Evolutionary conservation across 2,329 filamentous ascomycete species (phyloP).

Genomic region (Gyromitra esculenta): DNA sequence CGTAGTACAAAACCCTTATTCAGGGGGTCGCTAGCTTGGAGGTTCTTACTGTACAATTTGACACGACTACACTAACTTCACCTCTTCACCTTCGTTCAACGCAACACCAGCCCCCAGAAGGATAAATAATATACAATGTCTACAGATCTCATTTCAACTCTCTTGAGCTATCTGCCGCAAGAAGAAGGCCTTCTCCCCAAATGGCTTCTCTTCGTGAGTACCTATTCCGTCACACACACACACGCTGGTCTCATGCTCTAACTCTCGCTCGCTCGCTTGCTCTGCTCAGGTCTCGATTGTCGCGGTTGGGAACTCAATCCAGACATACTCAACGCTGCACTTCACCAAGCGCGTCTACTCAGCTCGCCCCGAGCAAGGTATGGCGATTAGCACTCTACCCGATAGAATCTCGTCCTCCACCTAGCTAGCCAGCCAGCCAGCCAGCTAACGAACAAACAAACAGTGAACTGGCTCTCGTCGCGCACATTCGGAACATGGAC

Average conservation of each 20-base stretch:
- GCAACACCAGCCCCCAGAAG: slow-evolving; percentile 8
- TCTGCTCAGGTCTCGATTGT: slow-evolving; percentile 76
- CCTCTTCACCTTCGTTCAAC: not conserved
- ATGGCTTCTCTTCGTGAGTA: slow-evolving; percentile 56
- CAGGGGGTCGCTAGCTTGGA: slow-evolving; percentile 5
- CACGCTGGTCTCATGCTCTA: not conserved
- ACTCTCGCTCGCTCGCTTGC: not conserved
- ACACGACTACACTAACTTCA: slow-evolving; percentile 18
- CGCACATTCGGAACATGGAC: slow-evolving; percentile 91
- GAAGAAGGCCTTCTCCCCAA: slow-evolving; percentile 55
- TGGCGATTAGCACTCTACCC: not conserved
- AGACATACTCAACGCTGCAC: slow-evolving; percentile 80
- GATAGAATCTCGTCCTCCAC: not conserved
- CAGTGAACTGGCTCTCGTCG: slow-evolving; percentile 76
- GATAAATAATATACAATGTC: slow-evolving; percentile 8
- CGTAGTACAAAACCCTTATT: slow-evolving; percentile 11
- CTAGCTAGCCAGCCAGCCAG: not conserved
- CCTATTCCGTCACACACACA: not conserved
- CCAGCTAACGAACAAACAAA: slow-evolving; percentile 30
- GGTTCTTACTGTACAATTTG: slow-evolving; percentile 12
- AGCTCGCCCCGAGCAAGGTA: slow-evolving; percentile 60
- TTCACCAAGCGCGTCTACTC: slow-evolving; percentile 91
- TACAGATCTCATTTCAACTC: slow-evolving; percentile 34
- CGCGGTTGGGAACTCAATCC: slow-evolving; percentile 83
- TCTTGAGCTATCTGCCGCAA: slow-evolving; percentile 54